Evolutionary conservation across 352 stramenopile genomes (phyloP).

Genomic region (Globisporangium ultimum): DNA sequence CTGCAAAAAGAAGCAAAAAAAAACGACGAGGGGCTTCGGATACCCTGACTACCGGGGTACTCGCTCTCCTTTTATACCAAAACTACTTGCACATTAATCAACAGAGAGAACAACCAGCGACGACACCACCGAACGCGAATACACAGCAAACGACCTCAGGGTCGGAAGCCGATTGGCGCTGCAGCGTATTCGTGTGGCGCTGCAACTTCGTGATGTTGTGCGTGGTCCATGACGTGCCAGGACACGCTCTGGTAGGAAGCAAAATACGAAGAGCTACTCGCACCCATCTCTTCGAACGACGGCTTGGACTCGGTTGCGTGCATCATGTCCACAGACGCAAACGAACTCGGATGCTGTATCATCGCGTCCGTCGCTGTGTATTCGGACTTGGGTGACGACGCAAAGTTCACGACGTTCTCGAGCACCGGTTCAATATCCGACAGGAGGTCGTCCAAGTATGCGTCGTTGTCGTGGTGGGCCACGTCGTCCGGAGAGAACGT

Average conservation of each 20-base stretch:
- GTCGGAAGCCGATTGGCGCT: background rate
- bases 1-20: no score
- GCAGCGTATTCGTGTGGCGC: background rate
- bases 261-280: background rate
- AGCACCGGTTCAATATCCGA: slow-evolving; percentile 48
- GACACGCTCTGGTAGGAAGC: background rate
- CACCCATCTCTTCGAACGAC: background rate
- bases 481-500: slow-evolving; percentile 15
- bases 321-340: background rate
- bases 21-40: no score
- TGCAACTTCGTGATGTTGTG: background rate
- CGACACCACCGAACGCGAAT: no score
- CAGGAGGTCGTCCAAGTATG: slow-evolving; percentile 43
- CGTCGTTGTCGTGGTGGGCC: slow-evolving; percentile 23
- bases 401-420: slow-evolving; percentile 48
- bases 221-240: background rate
- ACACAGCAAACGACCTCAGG: background rate
- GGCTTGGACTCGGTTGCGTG: background rate
- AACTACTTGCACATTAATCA: no score
- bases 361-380: slow-evolving; percentile 2
- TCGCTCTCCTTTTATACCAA: no score
- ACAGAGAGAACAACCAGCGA: no score
- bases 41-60: no score
- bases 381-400: slow-evolving; percentile 7
- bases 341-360: background rate